A percentile compares a stretch with the other conserved stretches of the same genome.
phyloP scores from a whole-genome alignment of 495 filamentous ascomycete genomes.

The Tuber magnatum region DNA sequence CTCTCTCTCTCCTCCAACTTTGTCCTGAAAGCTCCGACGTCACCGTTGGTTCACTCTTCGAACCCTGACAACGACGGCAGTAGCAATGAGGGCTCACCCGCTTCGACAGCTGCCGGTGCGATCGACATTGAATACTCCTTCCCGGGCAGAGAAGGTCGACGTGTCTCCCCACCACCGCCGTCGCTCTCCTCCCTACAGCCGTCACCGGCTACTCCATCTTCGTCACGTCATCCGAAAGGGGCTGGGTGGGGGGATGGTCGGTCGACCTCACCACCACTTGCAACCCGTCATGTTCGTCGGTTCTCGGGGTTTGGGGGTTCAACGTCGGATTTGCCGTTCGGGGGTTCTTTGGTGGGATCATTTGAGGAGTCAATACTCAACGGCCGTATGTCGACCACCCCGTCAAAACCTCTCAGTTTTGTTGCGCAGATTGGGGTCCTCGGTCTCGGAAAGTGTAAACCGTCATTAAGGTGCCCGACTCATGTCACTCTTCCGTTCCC shows the following conservation, averaged over 20 bases:
- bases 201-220: slow-evolving; percentile 25
- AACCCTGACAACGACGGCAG: slow-evolving; percentile 59
- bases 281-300: slow-evolving; percentile 47
- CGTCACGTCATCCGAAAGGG: slow-evolving; percentile 34
- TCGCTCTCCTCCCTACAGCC: slow-evolving; percentile 37
- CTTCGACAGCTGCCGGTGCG: slow-evolving; percentile 20
- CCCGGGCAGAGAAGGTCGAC: slow-evolving; percentile 23
- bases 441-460: slow-evolving; percentile 82
- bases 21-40: slow-evolving; percentile 79
- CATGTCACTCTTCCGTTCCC: slow-evolving; percentile 92
- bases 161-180: slow-evolving; percentile 39
- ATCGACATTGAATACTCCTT: slow-evolving; percentile 43
- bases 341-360: slow-evolving; percentile 83
- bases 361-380: slow-evolving; percentile 95
- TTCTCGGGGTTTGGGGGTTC: slow-evolving; percentile 63
- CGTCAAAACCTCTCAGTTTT: slow-evolving; percentile 88
- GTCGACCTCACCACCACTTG: slow-evolving; percentile 38
- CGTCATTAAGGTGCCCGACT: slow-evolving; percentile 74
- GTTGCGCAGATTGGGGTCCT: slow-evolving; percentile 92
- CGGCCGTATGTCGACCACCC: slow-evolving; percentile 93
- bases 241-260: slow-evolving; percentile 14
- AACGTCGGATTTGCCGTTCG: slow-evolving; percentile 61
- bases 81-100: slow-evolving; percentile 35
- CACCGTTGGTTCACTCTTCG: slow-evolving; percentile 81
- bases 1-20: slow-evolving; percentile 74